Percentiles rank a stretch among this genome's conserved stretches.
Conservation (phyloP, 2,329 filamentous ascomycete genomes). For the Diaporthe nobilis region DNA sequence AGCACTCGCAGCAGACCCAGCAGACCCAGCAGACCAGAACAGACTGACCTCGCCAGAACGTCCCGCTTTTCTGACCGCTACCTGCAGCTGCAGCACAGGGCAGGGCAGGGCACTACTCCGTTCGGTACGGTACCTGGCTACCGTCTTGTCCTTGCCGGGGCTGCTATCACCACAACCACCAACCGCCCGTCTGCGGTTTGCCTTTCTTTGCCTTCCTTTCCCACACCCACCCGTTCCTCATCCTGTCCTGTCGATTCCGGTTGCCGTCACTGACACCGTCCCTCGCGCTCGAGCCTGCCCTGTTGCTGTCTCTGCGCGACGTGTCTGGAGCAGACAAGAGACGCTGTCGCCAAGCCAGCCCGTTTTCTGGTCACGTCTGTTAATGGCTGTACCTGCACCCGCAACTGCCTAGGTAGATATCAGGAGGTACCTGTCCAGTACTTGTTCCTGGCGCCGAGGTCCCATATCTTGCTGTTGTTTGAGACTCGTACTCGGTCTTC, state of each 20-base stretch:
- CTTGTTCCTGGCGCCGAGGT: conserved; percentile 1
- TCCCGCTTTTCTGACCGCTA: conserved; percentile 30
- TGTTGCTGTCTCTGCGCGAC: conserved; percentile 10
- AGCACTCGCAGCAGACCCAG: conserved; percentile 30
- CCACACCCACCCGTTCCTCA: background rate
- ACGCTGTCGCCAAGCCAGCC: conserved; percentile 10
- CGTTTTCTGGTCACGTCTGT: background rate
- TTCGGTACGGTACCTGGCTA: background rate
- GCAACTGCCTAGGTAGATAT: conserved; percentile 11
- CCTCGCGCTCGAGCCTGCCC: conserved; percentile 12
- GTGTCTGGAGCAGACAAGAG: conserved; percentile 16
- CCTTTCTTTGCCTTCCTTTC: conserved; percentile 9
- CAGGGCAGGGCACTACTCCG: background rate
- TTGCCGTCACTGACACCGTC: background rate
- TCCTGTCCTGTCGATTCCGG: background rate
- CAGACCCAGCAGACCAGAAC: conserved; percentile 18
- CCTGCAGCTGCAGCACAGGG: conserved; percentile 24
- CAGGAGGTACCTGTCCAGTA: conserved; percentile 16
- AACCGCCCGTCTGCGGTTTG: conserved; percentile 11
- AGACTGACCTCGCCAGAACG: conserved; percentile 18
- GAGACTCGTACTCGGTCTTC: conserved; percentile 25
- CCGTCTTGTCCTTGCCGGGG: background rate
- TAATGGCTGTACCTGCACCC: conserved; percentile 3
- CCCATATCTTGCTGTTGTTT: conserved; percentile 16
- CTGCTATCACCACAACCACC: conserved; percentile 16